Base-by-base conservation (phyloP, 2,329 filamentous ascomycete genomes). In the Sphaerostilbella broomeana region DNA sequence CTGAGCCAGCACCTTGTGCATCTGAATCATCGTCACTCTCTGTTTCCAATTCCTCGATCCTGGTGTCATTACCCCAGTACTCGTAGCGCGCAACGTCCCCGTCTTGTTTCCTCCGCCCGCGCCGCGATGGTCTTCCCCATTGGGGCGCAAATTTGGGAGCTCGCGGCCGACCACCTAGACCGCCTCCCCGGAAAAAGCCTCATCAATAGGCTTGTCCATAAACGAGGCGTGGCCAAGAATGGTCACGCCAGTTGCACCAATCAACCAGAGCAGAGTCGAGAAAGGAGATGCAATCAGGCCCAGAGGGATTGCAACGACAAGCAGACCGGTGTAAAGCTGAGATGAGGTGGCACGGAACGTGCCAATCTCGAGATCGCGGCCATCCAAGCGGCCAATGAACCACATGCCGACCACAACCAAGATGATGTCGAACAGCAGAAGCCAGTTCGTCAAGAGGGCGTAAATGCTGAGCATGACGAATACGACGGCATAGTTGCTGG, bases 141-240 rank as follows among this genome's bases (percentile, higher is more conserved):
- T 73, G 82, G 86, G 89, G 88, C 88, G 84, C 81, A 75, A 67
- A 70, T 80, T 81, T 75, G 77, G 89, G 90, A 95, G 89, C 84
- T 92, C 84, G 92, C 92, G 90, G 90, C 87, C 90, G 92, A 97
- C 89, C 89, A 94, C 77, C 81, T 97, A 98, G 85, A 98, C 92
- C 89, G 92, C 90, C 90, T 98, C 92, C 89, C 94, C 92, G 77
- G 90, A 95, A 95, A 98, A 98, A 95, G 89, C 89, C 89, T 94
- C 90, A 81, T 97, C 92, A 73, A 97, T 95, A 44, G 90, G 90
- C 78, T 95, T 95, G 64, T 97, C 90, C 84, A 97, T 81, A 62
- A 97, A 79, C 48, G 88, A 77, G 53, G 92, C 92, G 70, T 98
- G 92, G 67, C 92, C 92, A 51, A 97, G 72, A 52, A 97, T 94